Evolutionary conservation across 1,284 basidiomycete genomes (phyloP).

Genomic region (Sporisorium iseilematis-ciliati): DNA sequence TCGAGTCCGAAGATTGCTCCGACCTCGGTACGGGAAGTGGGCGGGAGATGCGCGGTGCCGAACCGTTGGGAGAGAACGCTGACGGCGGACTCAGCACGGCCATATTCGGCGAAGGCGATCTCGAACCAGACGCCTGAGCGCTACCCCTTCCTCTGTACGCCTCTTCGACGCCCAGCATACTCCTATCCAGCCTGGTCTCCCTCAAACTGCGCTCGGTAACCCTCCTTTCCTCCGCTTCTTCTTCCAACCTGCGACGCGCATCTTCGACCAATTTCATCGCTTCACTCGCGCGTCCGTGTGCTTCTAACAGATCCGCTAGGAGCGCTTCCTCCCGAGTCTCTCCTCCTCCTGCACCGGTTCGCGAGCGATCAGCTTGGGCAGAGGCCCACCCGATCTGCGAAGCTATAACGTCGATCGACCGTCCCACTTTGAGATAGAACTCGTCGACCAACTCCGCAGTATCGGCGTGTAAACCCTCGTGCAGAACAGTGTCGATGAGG

Average conservation of each 20-base stretch:
- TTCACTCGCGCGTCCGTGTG: conserved; percentile 46
- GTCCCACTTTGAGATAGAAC: conserved; percentile 46
- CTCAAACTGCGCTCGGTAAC: conserved; percentile 52
- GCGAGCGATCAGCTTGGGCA: conserved; percentile 46
- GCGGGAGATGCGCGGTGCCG: conserved; percentile 17
- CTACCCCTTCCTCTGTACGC: neutral
- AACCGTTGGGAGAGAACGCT: neutral
- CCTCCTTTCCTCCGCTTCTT: conserved; percentile 54
- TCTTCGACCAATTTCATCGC: conserved; percentile 46
- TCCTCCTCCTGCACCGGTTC: conserved; percentile 2
- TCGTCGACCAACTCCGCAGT: conserved; percentile 37
- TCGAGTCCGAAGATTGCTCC: conserved; percentile 28
- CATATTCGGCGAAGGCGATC: conserved; percentile 9
- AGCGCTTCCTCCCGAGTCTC: conserved; percentile 52
- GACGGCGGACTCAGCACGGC: neutral
- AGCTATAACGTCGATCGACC: conserved; percentile 48
- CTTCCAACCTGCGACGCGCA: conserved; percentile 25
- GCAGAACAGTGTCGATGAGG: conserved; percentile 47
- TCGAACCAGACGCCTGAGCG: conserved; percentile 21
- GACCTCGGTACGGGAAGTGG: conserved; percentile 34
- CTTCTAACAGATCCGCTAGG: conserved; percentile 56
- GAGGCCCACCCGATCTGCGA: conserved; percentile 59
- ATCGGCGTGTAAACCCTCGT: conserved; percentile 30
- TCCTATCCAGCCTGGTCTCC: conserved; percentile 52
- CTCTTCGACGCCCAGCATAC: conserved; percentile 44